Base-by-base conservation (phyloP, 306 rosid genomes). In the Sindora glabra region DNA sequence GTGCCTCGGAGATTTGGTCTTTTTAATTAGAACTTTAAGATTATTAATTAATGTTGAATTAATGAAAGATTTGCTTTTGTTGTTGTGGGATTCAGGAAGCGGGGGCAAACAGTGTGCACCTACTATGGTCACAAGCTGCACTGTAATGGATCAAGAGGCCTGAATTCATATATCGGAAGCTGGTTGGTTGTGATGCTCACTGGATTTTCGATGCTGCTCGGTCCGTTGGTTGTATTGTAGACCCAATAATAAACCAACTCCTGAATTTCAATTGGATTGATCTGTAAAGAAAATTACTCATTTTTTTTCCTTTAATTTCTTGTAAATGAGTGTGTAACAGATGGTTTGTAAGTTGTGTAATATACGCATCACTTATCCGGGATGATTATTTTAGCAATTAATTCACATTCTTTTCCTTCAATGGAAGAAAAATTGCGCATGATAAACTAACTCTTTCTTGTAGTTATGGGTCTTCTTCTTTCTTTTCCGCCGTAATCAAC, bases 141-240 rank as follows among this genome's bases (percentile, higher is more conserved):
- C 0, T 92, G 98, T 79, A 83, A 72, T 66, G 90, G 82, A 57
- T 88, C 96, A 7, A 42, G 48, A 2, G 67, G 80, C n/a, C 51
- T 74, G 6, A 74, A 48, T 33, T 62, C 95, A 5, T 38, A 73
- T 59, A 23, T 56, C 3, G 78, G 74, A 72, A 73, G 77, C 30
- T 70, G 79, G 84, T 62, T 71, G 81, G 39, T 58, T 9, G n/a
- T 64, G 10, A 42, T 72, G 48, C 53, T 76, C 6, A 50, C 64
- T 3, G 25, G 60, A 40, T 29, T 77, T 34, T 38, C 81, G 8
- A 33, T 68, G 45, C 30, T 75, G 46, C 56, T 54, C 59, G 64
- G 6, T 3, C 3, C 61, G 4, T 48, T 76, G 71, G 24, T 34
- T 66, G 22, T 63, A 46, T 56, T 61, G 55, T 71, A 50, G 32